Evolutionary conservation across 495 filamentous ascomycete species (phyloP).

Genomic region (Parachaetomium inaequale): DNA sequence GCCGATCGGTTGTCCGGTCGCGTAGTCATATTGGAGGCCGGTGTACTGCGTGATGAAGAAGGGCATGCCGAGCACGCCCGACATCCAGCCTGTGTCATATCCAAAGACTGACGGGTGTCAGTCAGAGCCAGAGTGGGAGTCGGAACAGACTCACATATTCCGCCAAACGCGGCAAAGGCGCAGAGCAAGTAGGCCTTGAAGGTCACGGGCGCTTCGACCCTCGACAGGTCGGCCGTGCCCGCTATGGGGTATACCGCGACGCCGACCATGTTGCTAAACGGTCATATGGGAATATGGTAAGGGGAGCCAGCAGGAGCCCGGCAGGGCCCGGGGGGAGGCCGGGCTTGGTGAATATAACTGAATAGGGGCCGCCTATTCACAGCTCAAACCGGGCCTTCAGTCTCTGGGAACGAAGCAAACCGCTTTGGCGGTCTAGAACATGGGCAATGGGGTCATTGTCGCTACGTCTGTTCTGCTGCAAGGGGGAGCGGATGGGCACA

Average conservation of each 20-base stretch:
- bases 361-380: not conserved
- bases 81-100: conserved; percentile 65
- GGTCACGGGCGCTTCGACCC: conserved; percentile 63
- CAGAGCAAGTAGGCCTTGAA: conserved; percentile 59
- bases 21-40: conserved; percentile 56
- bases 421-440: conserved; percentile 8
- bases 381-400: not conserved
- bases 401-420: not conserved
- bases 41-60: conserved; percentile 59
- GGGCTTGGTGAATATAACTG: not conserved
- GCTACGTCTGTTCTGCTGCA: not conserved
- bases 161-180: conserved; percentile 13
- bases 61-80: conserved; percentile 54
- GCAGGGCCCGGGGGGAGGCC: not conserved
- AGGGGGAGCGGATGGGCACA: not conserved
- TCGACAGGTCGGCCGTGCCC: conserved; percentile 44
- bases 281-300: not conserved
- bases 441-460: not conserved
- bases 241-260: conserved; percentile 23
- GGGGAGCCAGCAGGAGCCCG: not conserved
- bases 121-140: not conserved
- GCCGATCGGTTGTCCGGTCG: conserved; percentile 40
- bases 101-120: conserved; percentile 47
- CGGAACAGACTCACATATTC: conserved; percentile 1
- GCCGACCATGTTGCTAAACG: conserved; percentile 22